Evolutionary conservation across 441 rosid genomes (phyloP), one percentile per base, ranked within the genome.

Genomic region (Lepidium campestre): DNA sequence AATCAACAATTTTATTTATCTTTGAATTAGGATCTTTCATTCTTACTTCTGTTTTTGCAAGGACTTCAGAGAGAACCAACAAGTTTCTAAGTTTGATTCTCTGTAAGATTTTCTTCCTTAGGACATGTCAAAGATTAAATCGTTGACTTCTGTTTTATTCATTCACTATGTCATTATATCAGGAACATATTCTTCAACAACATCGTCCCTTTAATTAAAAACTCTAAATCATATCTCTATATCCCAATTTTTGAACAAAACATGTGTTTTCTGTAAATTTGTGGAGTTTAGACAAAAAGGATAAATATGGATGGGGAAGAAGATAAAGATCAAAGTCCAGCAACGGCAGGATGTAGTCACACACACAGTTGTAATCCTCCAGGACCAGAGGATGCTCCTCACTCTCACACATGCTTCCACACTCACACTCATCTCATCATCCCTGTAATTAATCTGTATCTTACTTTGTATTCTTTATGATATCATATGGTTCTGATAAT

Each of bases 311-410:
- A 68, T 13, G 60, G 62, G 32, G 70, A 57, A 41, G 77, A 74
- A 40, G 48, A 1, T 41, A 29, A 34, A 62, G 45, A 31, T 42
- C 17, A 25, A 46, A 42, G 11, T 27, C 12, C 13, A 40, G 47
- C 47, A 41, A 22, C 66, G 12, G 22, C 49, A 57, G 56, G 61
- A 57, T 94, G 97, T 65, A 91, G 88, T 42, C 99, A 91, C 62
- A 87, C 97, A 17, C 99, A 93, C 70, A 91, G 96, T 31, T 93
- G 99, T 60, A 89, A 93, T 49, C 97, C 97, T 19, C 96, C 96
- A 2, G 97, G 96, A 0, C 79, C 72, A 45, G 75, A 75, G 8
- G 86, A 72, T 42, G 77, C 81, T 2, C 71, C 65, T 8, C 93
- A 87, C 67, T 74, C 90, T 0, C 94, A 89, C 71, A 84, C 87